A percentile compares a stretch with the other conserved stretches of the same genome.
phyloP scores from a whole-genome alignment of 2,329 filamentous ascomycete genomes.

The Colletotrichum aenigma region DNA sequence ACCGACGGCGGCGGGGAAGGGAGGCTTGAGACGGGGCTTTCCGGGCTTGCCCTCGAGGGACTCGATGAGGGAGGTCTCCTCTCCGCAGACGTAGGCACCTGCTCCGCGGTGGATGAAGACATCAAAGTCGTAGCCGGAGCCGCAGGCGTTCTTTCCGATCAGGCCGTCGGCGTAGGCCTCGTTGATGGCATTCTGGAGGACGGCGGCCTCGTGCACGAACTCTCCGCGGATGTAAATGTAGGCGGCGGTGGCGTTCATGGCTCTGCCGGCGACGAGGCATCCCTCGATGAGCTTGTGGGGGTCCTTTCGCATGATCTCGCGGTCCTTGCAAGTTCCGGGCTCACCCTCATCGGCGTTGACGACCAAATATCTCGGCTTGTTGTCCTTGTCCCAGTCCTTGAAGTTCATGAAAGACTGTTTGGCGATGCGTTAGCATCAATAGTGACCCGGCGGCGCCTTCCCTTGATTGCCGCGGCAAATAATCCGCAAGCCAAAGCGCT shows the following conservation, averaged over 20 bases:
- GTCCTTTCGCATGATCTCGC: conserved; percentile 99
- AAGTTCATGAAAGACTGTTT: conserved; percentile 98
- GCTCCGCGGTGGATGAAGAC: conserved; percentile 96
- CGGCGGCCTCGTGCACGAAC: conserved; percentile 93
- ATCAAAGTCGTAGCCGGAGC: conserved; percentile 96
- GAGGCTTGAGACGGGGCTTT: conserved; percentile 97
- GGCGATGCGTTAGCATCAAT: neutral
- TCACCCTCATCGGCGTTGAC: conserved; percentile 99
- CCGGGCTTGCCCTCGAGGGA: conserved; percentile 98
- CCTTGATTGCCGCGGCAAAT: conserved; percentile 2
- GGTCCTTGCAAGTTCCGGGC: conserved; percentile 98
- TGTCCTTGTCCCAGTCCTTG: conserved; percentile 99
- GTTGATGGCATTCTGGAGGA: conserved; percentile 94
- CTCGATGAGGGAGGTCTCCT: conserved; percentile 98
- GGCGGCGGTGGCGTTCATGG: conserved; percentile 98
- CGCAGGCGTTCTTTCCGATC: conserved; percentile 98
- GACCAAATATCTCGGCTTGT: conserved; percentile 92
- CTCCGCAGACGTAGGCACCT: conserved; percentile 96
- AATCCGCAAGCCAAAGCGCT: neutral
- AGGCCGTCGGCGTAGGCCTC: conserved; percentile 94
- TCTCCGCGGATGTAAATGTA: conserved; percentile 99
- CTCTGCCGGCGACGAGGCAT: conserved; percentile 91
- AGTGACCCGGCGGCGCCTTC: neutral
- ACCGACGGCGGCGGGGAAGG: conserved; percentile 96
- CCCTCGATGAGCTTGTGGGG: conserved; percentile 99